Evolutionary conservation across 2,329 filamentous ascomycete species (phyloP).

Genomic region (Calonectria honghensis): DNA sequence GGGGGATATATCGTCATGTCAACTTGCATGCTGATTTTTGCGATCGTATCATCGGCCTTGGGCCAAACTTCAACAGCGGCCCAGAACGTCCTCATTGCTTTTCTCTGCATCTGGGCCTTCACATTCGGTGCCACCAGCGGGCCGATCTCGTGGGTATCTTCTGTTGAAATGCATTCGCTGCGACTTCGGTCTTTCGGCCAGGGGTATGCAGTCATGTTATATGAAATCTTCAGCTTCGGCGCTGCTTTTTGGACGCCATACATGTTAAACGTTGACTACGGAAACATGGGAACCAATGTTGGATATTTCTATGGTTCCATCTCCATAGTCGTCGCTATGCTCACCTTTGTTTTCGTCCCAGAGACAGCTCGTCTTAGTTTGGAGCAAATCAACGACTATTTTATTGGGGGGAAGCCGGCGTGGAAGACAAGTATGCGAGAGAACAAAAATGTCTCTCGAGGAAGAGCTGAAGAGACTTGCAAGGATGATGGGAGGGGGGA

Average conservation of each 20-base stretch:
- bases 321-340: background rate
- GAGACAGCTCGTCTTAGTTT: slow-evolving; percentile 24
- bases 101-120: slow-evolving; percentile 29
- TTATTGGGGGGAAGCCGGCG: background rate
- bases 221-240: slow-evolving; percentile 27
- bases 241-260: slow-evolving; percentile 32
- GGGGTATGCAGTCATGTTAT: slow-evolving; percentile 8
- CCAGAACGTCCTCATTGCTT: slow-evolving; percentile 14
- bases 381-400: slow-evolving; percentile 29
- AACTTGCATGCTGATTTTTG: slow-evolving; percentile 23
- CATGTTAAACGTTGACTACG: slow-evolving; percentile 23
- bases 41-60: background rate
- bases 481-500: background rate
- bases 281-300: slow-evolving; percentile 33
- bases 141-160: slow-evolving; percentile 15
- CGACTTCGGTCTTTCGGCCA: slow-evolving; percentile 5
- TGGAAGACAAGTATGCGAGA: slow-evolving; percentile 21
- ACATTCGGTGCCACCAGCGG: slow-evolving; percentile 22
- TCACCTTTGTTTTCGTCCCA: slow-evolving; percentile 17
- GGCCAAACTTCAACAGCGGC: background rate
- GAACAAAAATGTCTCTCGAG: background rate
- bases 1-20: slow-evolving; percentile 20
- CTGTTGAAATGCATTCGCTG: slow-evolving; percentile 27
- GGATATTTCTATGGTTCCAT: slow-evolving; percentile 28
- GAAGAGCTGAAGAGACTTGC: background rate